Base-by-base conservation (phyloP, 176 grass and related monocot genomes). In the Aegilops longissima region DNA sequence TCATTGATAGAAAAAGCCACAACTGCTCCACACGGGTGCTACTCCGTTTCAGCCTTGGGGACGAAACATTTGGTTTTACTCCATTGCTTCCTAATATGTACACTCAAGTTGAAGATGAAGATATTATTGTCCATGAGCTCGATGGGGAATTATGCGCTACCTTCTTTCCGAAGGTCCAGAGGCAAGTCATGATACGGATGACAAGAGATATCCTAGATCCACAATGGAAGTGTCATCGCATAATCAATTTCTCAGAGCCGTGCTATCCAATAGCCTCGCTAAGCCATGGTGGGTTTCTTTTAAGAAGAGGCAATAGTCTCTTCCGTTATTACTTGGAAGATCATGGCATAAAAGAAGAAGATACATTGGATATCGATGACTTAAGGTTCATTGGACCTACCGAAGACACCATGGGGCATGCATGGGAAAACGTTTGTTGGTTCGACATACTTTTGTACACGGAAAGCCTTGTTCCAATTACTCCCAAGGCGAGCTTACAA, bases 21-120 rank as follows among this genome's bases (percentile, higher is more conserved):
- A 14, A 3, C 5, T 10, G 7, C 5, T 5, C 54, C 21, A 52
- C 35, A 1, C 16, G 12, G 12, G 81, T 24, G 14, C 54, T 84
- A 16, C 24, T 84, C 23, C 69, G 82, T 61, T 84, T 74, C 54
- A 84, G 54, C 36, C 82, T 84, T 31, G 9, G 2, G 61, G 69
- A 84, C 1, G 82, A 84, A 74, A 84, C 82, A 3, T 84, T 84
- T 63, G 82, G 70, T 44, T 11, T 74, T 24, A 74, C 70, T 63
- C 35, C 69, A 29, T 45, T 84, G 52, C 5, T 31, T 16, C 7
- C 20, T 1, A 4, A 17, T 6, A 0, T 61, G 34, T 73, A 61
- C n/a, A 8, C 34, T 40, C 39, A 2, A 62, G 52, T 62, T 31
- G 69, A 83, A 21, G 69, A 44, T 12, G 9, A 62, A 45, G 54